Base-by-base conservation (phyloP, 208 protist genomes). In the Leishmania guyanensis region DNA sequence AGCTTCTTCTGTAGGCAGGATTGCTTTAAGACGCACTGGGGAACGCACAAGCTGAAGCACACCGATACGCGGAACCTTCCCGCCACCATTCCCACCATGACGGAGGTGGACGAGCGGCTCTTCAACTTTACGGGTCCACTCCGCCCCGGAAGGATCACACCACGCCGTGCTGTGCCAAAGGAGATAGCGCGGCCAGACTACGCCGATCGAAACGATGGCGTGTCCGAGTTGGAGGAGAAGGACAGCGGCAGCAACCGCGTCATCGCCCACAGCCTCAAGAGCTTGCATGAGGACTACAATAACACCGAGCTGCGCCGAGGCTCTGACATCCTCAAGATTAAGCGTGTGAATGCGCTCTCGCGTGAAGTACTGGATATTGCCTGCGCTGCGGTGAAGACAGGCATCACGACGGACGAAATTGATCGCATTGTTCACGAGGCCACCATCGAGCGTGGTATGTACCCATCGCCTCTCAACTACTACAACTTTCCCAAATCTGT, bases 401-500 rank as follows among this genome's bases (percentile, higher is more conserved):
- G 99, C 54, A 84, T 99, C 29, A 99, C 99, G 20, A 99, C 98
- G 0, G 99, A 99, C 78, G 99, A 99, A 84, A 96, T 99, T 69
- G 99, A 99, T 88, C 91, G 89, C 73, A 94, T 98, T 48, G 93
- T 98, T 17, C 96, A 99, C 81, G 93, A 98, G 68, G 94, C 94
- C 14, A 97, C 92, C 17, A 93, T 98, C 54, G 95, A 90, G 82
- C 91, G 98, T 12, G 85, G 90, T 66, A 97, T 97, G 84, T 99
- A 99, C 86, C 99, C 99, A 17, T 99, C 98, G 0, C 99, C 99
- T 48, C 93, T 99, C 26, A 99, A 99, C 88, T 99, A 99, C 88
- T 96, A 98, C 87, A 92, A 93, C 76, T 99, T 99, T 85, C 99
- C 99, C 75, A 99, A 99, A 89, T 99, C 97, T 39, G 95, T 98